Conservation (phyloP, 1,139 yeast genomes). For the Geotrichum histeridarum region DNA sequence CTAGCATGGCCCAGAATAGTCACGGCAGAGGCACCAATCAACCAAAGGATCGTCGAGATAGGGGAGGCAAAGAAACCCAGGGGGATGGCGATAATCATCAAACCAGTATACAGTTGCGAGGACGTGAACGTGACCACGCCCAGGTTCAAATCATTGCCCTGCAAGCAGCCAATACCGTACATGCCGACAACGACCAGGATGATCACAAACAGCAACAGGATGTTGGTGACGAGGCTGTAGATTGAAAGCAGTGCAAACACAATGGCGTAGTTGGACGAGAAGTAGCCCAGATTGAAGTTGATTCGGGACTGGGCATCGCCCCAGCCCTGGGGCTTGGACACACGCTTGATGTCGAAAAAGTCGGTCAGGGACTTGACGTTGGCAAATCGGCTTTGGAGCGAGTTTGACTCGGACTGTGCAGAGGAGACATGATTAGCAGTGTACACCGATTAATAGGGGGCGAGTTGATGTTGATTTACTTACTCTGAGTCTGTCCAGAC, state of each 20-base stretch:
- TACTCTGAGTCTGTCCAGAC: slow-evolving; percentile 18
- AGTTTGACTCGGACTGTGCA: background rate
- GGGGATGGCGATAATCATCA: slow-evolving; percentile 65
- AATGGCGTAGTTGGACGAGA: slow-evolving; percentile 78
- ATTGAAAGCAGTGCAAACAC: slow-evolving; percentile 63
- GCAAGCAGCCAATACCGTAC: slow-evolving; percentile 68
- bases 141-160: slow-evolving; percentile 72
- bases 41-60: slow-evolving; percentile 89
- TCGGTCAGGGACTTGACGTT: slow-evolving; percentile 86
- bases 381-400: slow-evolving; percentile 59
- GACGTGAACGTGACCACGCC: slow-evolving; percentile 49
- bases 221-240: slow-evolving; percentile 76
- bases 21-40: slow-evolving; percentile 90
- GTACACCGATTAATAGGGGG: background rate
- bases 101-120: slow-evolving; percentile 83
- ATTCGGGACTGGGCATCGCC: slow-evolving; percentile 88
- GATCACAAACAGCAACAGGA: slow-evolving; percentile 77
- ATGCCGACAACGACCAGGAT: slow-evolving; percentile 55
- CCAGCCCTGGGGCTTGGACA: slow-evolving; percentile 85
- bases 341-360: slow-evolving; percentile 82
- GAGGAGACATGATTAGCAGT: background rate
- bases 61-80: slow-evolving; percentile 92
- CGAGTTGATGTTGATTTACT: background rate
- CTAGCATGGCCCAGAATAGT: slow-evolving; percentile 86
- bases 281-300: slow-evolving; percentile 78